These are phyloP conservation scores for Pseudocercospora cruenta DNA, from an alignment of 2,329 filamentous ascomycete species.

Conservation along the genomic window DNA sequence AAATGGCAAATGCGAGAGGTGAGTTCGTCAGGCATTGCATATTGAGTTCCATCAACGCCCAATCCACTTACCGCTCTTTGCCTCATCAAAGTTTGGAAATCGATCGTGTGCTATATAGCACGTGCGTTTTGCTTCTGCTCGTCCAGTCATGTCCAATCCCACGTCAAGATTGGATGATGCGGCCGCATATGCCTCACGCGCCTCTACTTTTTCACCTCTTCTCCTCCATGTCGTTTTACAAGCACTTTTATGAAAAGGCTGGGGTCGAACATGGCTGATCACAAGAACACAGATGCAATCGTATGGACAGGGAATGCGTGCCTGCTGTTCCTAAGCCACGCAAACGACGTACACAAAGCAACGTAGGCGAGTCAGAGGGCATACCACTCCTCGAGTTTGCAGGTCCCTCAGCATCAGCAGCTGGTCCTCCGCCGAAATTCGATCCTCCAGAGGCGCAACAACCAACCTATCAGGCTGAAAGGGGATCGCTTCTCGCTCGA, in stretches of 20 bases:
- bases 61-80: slow-evolving; percentile 4
- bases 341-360: slow-evolving; percentile 31
- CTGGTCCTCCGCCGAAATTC: slow-evolving; percentile 19
- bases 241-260: neutral
- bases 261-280: slow-evolving; percentile 16
- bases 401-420: slow-evolving; percentile 13
- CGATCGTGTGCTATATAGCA: slow-evolving; percentile 6
- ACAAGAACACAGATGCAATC: slow-evolving; percentile 30
- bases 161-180: neutral
- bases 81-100: slow-evolving; percentile 1
- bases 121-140: neutral
- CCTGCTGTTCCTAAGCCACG: slow-evolving; percentile 33
- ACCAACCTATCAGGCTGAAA: slow-evolving; percentile 13
- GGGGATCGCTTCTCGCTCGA: slow-evolving; percentile 19
- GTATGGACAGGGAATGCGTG: slow-evolving; percentile 33
- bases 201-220: neutral
- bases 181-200: neutral
- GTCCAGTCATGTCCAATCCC: neutral
- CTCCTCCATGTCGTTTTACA: neutral
- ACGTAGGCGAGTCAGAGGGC: slow-evolving; percentile 26
- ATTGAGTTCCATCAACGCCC: slow-evolving; percentile 14
- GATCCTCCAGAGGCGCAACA: slow-evolving; percentile 17
- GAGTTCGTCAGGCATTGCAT: slow-evolving; percentile 19
- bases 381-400: slow-evolving; percentile 28
- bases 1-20: slow-evolving; percentile 31